Evolutionary conservation across 2,329 filamentous ascomycete species (phyloP), one percentile per base, ranked within the genome.

Genomic region (Cadophora luteo-olivacea): DNA sequence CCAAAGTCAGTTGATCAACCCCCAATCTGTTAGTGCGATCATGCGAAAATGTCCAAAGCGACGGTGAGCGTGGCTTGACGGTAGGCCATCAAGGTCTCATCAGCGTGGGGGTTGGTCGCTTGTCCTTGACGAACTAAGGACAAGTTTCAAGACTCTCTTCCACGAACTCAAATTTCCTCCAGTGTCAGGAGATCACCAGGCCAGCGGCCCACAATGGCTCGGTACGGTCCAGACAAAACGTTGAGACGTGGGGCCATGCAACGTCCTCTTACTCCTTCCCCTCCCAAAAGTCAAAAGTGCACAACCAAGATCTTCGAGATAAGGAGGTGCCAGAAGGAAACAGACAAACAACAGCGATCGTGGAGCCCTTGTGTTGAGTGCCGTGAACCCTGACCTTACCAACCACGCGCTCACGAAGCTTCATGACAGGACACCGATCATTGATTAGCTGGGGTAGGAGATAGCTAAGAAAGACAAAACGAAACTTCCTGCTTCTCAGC

Each of bases 111-210:
- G 57, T 22, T 22, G 6, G 57, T 29, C 14, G n/a, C 55, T 24
- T 24, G 19, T 38, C 1, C 51, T 54, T 54, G 51, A 54, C 51
- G 16, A 55, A 55, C 25, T 16, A 54, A 33, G 52, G 5, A 55
- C 25, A 55, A 55, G 52, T 55, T 55, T 55, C 52, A 55, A 45
- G 41, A 45, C 33, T 45, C 55, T 58, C 55, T 45, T 25, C 45
- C 36, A 38, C 22, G n/a, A 60, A 25, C 36, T 60, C 57, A 38
- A 41, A 41, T 25, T 60, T 45, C n/a, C 22, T 41, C 29, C 36
- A 41, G 9, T 36, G 29, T 55, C 52, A 29, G 52, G 32, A 58
- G 57, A 60, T 60, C 55, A 45, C 22, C 57, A 45, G 57, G 57
- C 33, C 16, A 24, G 36, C 16, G 29, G n/a, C 57, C 57, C 36